A percentile compares a stretch with the other conserved stretches of the same genome.
Evolutionary conservation across 164 flowering plant species (phyloP).

Genomic region (Chimonanthus salicifolius): DNA sequence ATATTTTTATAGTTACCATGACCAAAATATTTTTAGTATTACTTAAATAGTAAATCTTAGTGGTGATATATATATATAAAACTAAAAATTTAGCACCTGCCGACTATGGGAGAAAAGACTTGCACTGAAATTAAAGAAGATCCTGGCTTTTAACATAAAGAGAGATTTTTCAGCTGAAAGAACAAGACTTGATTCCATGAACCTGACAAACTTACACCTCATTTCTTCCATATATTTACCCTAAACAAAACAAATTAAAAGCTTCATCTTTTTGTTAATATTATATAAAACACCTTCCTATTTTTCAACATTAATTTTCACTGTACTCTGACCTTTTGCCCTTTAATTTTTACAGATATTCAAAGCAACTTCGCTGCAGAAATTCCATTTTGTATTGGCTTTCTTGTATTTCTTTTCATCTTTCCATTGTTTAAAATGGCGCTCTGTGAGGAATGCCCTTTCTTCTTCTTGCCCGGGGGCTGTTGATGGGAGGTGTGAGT

Average conservation of each 20-base stretch:
- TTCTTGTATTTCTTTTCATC: background rate
- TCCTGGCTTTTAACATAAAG: background rate
- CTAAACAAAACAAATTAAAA: too few species aligned
- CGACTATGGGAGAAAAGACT: too few species aligned
- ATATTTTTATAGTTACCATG: too few species aligned
- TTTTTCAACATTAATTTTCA: background rate
- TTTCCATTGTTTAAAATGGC: constrained; percentile 27
- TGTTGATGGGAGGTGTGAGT: constrained; percentile 50
- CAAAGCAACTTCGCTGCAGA: background rate
- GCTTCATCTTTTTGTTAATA: background rate
- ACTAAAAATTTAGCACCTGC: too few species aligned
- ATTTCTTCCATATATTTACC: background rate
- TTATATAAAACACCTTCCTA: too few species aligned
- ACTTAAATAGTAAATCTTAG: too few species aligned
- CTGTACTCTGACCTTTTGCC: background rate
- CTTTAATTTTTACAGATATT: background rate
- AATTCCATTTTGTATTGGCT: background rate
- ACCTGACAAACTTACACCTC: background rate
- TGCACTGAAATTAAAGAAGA: background rate
- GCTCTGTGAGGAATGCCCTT: constrained; percentile 77
- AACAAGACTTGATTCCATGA: background rate
- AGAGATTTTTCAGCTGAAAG: background rate
- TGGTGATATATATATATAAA: too few species aligned
- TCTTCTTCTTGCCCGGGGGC: constrained; percentile 47
- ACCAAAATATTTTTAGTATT: too few species aligned